Conservation (phyloP, 192 early-diverging fungal genomes). For the Funneliformis mosseae region DNA sequence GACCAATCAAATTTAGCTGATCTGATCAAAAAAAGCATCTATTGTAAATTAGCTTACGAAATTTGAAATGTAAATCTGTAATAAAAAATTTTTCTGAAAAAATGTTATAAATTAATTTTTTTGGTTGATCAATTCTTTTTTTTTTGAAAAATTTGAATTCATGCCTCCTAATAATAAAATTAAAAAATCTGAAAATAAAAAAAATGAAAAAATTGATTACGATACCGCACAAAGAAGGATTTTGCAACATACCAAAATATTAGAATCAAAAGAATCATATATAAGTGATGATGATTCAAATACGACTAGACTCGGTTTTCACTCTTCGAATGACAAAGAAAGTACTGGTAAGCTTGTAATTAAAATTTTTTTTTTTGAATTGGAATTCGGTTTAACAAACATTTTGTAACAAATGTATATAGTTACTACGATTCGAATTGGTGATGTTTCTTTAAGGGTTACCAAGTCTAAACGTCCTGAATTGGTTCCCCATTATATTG, state of each 20-base stretch:
- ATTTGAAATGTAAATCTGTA: no score
- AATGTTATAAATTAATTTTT: no score
- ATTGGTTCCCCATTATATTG: slow-evolving; percentile 52
- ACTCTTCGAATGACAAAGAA: background rate
- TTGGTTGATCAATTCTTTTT: no score
- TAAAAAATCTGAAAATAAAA: background rate
- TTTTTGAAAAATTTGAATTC: no score
- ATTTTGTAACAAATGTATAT: slow-evolving; percentile 23
- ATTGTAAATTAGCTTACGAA: no score
- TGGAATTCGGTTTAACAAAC: background rate
- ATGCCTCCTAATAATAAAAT: background rate
- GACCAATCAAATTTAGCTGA: no score
- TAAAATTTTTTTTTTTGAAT: background rate
- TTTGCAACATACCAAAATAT: background rate
- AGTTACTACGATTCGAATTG: slow-evolving; percentile 53
- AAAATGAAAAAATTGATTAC: background rate
- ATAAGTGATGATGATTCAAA: background rate
- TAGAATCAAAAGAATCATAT: background rate
- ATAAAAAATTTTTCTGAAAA: no score
- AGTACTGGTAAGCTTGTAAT: background rate
- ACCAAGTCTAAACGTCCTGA: slow-evolving; percentile 49
- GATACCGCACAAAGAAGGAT: background rate
- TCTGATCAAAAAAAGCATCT: no score
- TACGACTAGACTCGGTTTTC: background rate
- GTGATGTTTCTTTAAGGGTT: slow-evolving; percentile 58